Base-by-base conservation (phyloP, 2,329 filamentous ascomycete species). In the Xylariaceae sp. region DNA sequence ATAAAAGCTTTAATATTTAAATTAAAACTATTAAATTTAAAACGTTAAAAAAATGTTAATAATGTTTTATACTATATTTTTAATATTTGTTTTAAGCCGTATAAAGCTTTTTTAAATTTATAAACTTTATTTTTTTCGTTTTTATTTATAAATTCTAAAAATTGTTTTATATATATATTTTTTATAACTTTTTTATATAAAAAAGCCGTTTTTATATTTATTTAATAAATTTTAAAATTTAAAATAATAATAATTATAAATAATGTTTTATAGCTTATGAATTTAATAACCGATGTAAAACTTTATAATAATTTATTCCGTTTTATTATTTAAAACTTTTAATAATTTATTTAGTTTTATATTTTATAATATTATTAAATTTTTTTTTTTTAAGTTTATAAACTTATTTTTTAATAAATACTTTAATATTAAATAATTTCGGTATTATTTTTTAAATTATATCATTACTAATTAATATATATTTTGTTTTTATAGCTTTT, bases 201-300 rank as follows among this genome's bases (percentile, higher is more conserved):
- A n/a, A n/a, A n/a, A n/a, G n/a, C n/a, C n/a, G n/a, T n/a, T n/a
- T n/a, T n/a, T n/a, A n/a, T n/a, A n/a, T n/a, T n/a, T n/a, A n/a
- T n/a, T n/a, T n/a, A n/a, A n/a, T n/a, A n/a, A n/a, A n/a, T n/a
- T n/a, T n/a, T n/a, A n/a, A n/a, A n/a, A n/a, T n/a, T 51, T 40
- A 40, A 38, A 16, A 42, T 14, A 14, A n/a, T 41, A 41, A 41
- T 51, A 40, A 49, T 39, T 28, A 28, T 41, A 41, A 51, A 34
- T 34, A 51, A 40, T 5, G 42, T 41, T 41, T 51, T 49, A 48
- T 47, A 51, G 18, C 19, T 47, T 38, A 48, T 48, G 3, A 40
- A 18, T 47, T 51, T 48, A 19, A 51, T 48, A 33, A 51, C 31
- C 40, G 48, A 40, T 41, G 33, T 41, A 51, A 47, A 51, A n/a